Base-by-base conservation (phyloP, 2,329 filamentous ascomycete species). In the Epichloe baconii region DNA sequence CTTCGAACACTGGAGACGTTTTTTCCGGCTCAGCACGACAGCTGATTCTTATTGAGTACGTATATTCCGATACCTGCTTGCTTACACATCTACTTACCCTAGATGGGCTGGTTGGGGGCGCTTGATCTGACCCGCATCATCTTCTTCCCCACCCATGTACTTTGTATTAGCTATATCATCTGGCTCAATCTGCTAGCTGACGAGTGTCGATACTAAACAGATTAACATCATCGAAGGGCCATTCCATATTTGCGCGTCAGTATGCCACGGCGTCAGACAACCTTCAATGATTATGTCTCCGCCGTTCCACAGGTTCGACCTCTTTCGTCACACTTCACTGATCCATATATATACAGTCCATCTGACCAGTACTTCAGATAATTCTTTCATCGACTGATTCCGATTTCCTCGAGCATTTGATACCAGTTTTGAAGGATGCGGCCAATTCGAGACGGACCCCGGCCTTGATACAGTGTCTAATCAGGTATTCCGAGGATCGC, bases 341-440 rank as follows among this genome's bases (percentile, higher is more conserved):
- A n/a, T 14, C 36, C 8, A 36, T 21, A 21, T 19, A 19, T 17
- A n/a, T 6, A 50, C 15, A 31, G 10, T 37, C 21, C 26, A 19
- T 47, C 47, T 57, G 54, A 54, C 47, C 38, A 35, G 45, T 5
- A 2, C 44, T 14, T 23, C 44, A 98, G 88, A 94, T 97, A 58
- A 90, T 96, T 55, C 81, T 95, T 59, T 89, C 91, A 2, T 86
- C 89, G 12, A 89, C 90, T 21, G 91, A 97, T 62, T 79, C 85
- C 47, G 93, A 98, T 61, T 97, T 96, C 63, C 82, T 98, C 56
- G 93, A 97, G 65, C 91, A 96, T 64, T 73, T 98, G 48, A 95
- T 97, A 46, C 91, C 90, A 10, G 86, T 94, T 2, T 83, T 98
- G 56, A 93, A 89, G 72, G 91, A 96, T 77, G 89, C 88, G 58